Percentiles rank a stretch among this genome's conserved stretches.
phyloP scores from a whole-genome alignment of 1,284 basidiomycete genomes.

The Blastosporella zonata region DNA sequence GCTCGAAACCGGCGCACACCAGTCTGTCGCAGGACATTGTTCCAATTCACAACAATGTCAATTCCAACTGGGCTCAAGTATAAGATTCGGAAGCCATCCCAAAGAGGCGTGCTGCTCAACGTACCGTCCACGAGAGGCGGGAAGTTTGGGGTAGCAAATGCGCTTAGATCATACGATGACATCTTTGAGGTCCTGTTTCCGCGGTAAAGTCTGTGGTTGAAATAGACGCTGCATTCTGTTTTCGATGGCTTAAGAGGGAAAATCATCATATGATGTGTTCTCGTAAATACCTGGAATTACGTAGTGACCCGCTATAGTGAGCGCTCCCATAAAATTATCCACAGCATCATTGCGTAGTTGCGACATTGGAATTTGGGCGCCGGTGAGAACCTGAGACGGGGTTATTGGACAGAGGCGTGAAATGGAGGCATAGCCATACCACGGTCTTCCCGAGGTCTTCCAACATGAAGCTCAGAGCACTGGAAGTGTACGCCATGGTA shows the following conservation, averaged over 20 bases:
- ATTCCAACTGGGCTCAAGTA: slow-evolving; percentile 65
- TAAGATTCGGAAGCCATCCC: slow-evolving; percentile 1
- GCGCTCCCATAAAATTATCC: slow-evolving; percentile 84
- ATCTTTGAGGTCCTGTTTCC: slow-evolving; percentile 87
- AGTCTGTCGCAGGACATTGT: slow-evolving; percentile 77
- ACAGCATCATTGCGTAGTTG: slow-evolving; percentile 88
- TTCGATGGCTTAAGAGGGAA: slow-evolving; percentile 4
- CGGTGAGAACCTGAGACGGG: slow-evolving; percentile 72
- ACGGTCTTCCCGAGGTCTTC: slow-evolving; percentile 91
- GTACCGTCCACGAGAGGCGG: slow-evolving; percentile 78
- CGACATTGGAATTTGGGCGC: slow-evolving; percentile 89
- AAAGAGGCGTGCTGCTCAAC: slow-evolving; percentile 15
- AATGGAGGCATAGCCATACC: slow-evolving; percentile 35
- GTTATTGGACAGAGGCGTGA: not conserved
- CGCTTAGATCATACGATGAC: slow-evolving; percentile 83
- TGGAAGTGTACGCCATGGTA: slow-evolving; percentile 88
- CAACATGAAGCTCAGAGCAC: slow-evolving; percentile 84
- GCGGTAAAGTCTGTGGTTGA: slow-evolving; percentile 84
- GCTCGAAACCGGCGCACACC: slow-evolving; percentile 74
- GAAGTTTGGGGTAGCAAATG: slow-evolving; percentile 87
- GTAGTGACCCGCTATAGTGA: slow-evolving; percentile 86
- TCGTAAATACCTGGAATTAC: slow-evolving; percentile 76
- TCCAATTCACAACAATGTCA: slow-evolving; percentile 86
- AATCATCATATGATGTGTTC: not conserved
- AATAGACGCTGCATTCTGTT: slow-evolving; percentile 80